phyloP scores from a whole-genome alignment of 2,329 filamentous ascomycete species.

The Penicillium sp. region DNA sequence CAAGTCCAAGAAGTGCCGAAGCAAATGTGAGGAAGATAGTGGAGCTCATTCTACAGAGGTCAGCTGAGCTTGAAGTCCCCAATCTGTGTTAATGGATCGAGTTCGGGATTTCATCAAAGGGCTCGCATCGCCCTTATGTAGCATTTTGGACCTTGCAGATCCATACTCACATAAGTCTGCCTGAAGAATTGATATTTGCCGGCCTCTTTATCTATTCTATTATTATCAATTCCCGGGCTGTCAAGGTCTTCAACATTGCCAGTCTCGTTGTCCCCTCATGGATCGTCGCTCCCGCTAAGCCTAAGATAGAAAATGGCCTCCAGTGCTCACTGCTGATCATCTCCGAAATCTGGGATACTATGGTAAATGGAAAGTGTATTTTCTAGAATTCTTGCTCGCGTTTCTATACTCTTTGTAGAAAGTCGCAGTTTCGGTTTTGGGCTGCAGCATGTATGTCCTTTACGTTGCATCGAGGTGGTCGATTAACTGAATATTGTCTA shows the following conservation, averaged over 20 bases:
- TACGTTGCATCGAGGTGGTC: neutral
- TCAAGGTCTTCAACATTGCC: neutral
- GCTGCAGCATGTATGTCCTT: neutral
- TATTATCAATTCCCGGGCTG: neutral
- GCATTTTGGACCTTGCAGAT: neutral
- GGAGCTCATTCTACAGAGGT: neutral
- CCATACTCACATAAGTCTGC: neutral
- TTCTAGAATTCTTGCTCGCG: neutral
- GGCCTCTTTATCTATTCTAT: neutral
- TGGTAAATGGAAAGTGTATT: neutral
- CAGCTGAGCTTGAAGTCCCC: neutral
- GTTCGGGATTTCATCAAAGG: neutral
- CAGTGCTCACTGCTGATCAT: neutral
- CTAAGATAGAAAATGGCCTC: conserved; percentile 6
- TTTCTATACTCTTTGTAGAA: neutral
- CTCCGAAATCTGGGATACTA: no score
- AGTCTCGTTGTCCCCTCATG: neutral
- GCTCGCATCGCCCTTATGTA: neutral
- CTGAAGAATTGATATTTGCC: neutral
- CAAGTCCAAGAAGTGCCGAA: conserved; percentile 4
- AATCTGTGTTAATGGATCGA: no score
- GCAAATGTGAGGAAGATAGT: neutral
- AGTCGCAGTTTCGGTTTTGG: neutral
- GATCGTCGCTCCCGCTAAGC: conserved; percentile 7
- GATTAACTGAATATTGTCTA: neutral